Evolutionary conservation across 1,284 basidiomycete species (phyloP), one percentile per base, ranked within the genome.

Genomic region (Moniliella sp.): DNA sequence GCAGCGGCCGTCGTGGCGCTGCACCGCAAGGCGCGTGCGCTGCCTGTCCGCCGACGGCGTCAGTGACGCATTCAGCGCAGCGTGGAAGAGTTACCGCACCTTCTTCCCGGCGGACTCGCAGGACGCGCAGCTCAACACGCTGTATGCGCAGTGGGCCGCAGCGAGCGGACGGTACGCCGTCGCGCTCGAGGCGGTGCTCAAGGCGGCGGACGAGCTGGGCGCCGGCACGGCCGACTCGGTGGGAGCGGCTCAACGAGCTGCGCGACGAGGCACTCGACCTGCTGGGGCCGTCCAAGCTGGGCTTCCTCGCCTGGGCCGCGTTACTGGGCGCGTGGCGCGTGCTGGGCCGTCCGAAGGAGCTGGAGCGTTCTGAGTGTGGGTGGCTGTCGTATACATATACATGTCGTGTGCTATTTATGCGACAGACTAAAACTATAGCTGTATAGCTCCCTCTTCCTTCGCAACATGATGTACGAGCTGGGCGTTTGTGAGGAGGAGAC

Each of bases 191-290:
- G 27, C 37, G 0, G 37, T 48, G 3, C 40, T 44, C 11, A 58
- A 56, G 38, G 34, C 50, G 9, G 34, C 54, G 37, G 50, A 56
- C 35, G 57, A 61, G 15, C 26, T 48, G 2, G 50, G 50, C 10
- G 38, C 36, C 1, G 55, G 51, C 8, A 43, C 40, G 3, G 16
- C 27, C 4, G 45, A 48, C 15, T 37, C 31, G 7, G 17, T 42
- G n/a, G n/a, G 43, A 42, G 18, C 56, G 57, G 37, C 28, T 52
- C 25, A 43, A 43, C 14, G 43, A 46, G 32, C 34, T 45, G 1
- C 34, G 35, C 5, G 43, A 34, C 19, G 35, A 55, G 14, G 46
- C 59, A 31, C 18, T 31, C n/a, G 33, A 48, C 14, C 33, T 42
- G 5, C 15, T 47, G 2, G 25, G 17, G 16, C 7, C 11, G 16